Evolutionary conservation across 2,329 filamentous ascomycete genomes (phyloP), one percentile per base, ranked within the genome.

Genomic region (Ophiostoma himal-ulmi): DNA sequence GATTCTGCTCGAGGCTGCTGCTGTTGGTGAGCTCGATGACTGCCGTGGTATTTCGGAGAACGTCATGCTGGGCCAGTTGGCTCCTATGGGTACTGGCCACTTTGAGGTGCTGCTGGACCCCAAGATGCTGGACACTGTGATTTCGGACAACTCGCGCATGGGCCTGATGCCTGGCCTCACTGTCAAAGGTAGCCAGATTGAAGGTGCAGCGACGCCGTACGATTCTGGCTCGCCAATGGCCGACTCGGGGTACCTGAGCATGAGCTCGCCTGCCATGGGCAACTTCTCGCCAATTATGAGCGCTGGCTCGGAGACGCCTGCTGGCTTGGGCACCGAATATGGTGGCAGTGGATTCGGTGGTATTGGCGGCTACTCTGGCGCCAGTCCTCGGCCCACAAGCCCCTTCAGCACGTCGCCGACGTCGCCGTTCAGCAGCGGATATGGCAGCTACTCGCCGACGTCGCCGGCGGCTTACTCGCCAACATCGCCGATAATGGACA

Each of bases 21-120:
- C 93, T 20, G 92, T 92, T 68, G 95, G 95, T 78, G 95, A 99
- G 80, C 86, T 99, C 41, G 95, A 99, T 78, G 95, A 99, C 80
- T 99, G 96, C 83, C 91, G 93, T 72, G 95, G 95, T 85, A 94
- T 99, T 68, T 98, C 95, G 20, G 95, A 99, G 82, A 99, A 99
- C 82, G 90, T 99, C 78, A 99, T 99, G 88, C 87, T 99, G 73
- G 95, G 95, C 73, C 95, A 99, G 82, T 88, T 98, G 81, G 95
- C 96, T 5, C 95, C 96, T 39, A 94, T 97, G 86, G 95, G 95
- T 73, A 99, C 96, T 71, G 95, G 95, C 74, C 93, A 97, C 80
- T 94, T 99, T 76, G 93, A 99, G 74, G 89, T 98, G 69, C 89
- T 94, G 75, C 86, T 99, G 75, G 96, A 99, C 78, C 93, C 93